Evolutionary conservation across 805 yeast genomes (phyloP), one percentile per base, ranked within the genome.

Genomic region (Candida caryicola): DNA sequence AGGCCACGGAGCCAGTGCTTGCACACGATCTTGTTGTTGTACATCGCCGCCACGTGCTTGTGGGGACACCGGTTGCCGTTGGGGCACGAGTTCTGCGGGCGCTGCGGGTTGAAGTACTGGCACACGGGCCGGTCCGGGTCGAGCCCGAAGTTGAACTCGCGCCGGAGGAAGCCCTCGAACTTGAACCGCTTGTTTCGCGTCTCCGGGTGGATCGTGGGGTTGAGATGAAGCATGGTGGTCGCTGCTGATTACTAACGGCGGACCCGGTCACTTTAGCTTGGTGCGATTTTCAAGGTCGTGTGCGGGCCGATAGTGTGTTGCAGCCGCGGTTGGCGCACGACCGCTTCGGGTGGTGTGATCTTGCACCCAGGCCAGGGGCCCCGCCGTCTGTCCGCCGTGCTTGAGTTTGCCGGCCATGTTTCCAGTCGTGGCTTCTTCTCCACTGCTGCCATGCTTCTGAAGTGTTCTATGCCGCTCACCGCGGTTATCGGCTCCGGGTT

Each of bases 1-100:
- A 93, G 74, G 0, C 99, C 99, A 48, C 97, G 77, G 25, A 93
- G 76, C 99, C 99, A 93, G 69, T 93, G 97, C 71, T 93, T 91
- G 60, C 99, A 93, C 4, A 93, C 99, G 37, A 93, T 87, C 51
- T 71, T 71, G 44, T 71, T 70, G 38, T 57, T 61, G 50, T 61
- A 68, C 71, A 66, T 66, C 14, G 71, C 51, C 4, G 79, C 76
- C 23, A 82, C 82, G 63, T 91, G 98, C 55, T 89, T 85, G 64
- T 86, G 81, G 15, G 90, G 90, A 57, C 98, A 91, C 34, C 73
- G 73, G n/a, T 74, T 69, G 5, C 97, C 96, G 42, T 82, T 71
- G 2, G 97, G 96, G 62, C 98, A 91, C 12, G 79, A 72, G 21
- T 84, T 50, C 45, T 50, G 72, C 28, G 85, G 78, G 34, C 79